Evolutionary conservation across 192 early-diverging fungal species (phyloP).

Genomic region (Piromyces finnis): DNA sequence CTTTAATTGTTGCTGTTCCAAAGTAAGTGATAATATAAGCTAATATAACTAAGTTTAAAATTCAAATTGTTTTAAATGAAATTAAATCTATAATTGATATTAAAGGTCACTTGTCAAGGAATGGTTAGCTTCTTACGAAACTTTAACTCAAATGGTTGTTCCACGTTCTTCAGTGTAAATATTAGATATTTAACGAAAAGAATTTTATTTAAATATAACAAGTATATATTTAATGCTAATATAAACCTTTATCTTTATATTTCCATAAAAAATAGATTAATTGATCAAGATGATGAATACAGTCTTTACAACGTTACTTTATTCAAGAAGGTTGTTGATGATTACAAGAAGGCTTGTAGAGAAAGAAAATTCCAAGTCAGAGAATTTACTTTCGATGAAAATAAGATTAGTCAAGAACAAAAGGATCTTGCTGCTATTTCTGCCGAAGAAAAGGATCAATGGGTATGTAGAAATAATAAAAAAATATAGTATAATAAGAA

Average conservation of each 20-base stretch:
- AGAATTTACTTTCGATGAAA: conserved; percentile 86
- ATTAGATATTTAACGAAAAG: background rate
- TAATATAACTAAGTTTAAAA: too few species aligned
- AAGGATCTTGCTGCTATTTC: conserved; percentile 40
- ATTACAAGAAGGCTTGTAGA: conserved; percentile 75
- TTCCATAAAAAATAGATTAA: conserved; percentile 47
- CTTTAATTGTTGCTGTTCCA: conserved; percentile 86
- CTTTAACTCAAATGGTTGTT: conserved; percentile 83
- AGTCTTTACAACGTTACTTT: conserved; percentile 76
- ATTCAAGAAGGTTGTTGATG: conserved; percentile 74
- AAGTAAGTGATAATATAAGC: too few species aligned
- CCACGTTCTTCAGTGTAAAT: conserved; percentile 77
- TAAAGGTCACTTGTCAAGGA: conserved; percentile 46
- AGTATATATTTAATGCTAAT: too few species aligned
- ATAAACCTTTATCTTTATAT: too few species aligned
- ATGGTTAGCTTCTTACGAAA: conserved; percentile 79
- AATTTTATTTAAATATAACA: too few species aligned
- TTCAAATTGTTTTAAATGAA: too few species aligned
- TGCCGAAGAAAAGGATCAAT: conserved; percentile 63
- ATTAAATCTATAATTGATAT: too few species aligned
- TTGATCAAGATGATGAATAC: conserved; percentile 93
- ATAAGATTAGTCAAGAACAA: conserved; percentile 36
- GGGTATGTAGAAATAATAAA: conserved; percentile 17
- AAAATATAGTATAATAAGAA: too few species aligned
- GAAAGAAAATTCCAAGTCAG: conserved; percentile 84